Percentiles rank a stretch among this genome's conserved stretches.
Evolutionary conservation across 1,284 basidiomycete genomes (phyloP).

Genomic region (Austroboletus olivaceoglutinosus): DNA sequence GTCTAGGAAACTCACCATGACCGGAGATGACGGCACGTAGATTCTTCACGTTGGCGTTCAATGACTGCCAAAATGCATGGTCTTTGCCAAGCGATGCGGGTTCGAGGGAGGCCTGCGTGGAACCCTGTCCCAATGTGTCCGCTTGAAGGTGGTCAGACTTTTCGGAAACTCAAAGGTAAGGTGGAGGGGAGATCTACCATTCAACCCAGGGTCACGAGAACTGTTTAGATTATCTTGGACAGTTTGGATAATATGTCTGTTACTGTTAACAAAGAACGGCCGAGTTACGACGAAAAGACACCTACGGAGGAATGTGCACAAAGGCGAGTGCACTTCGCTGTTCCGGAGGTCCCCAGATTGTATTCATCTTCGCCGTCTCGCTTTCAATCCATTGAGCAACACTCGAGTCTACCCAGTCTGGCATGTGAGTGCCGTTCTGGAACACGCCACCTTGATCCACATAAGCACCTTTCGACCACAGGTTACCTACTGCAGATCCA

Average conservation of each 20-base stretch:
- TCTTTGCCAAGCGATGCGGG: slow-evolving; percentile 45
- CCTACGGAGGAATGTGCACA: slow-evolving; percentile 67
- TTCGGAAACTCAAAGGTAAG: background rate
- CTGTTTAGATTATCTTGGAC: slow-evolving; percentile 51
- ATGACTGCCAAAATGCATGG: slow-evolving; percentile 56
- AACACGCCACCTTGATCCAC: slow-evolving; percentile 46
- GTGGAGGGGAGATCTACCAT: slow-evolving; percentile 41
- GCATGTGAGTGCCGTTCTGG: slow-evolving; percentile 42
- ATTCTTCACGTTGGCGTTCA: slow-evolving; percentile 60
- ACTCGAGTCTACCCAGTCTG: slow-evolving; percentile 65
- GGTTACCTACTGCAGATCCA: background rate
- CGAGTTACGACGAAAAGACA: background rate
- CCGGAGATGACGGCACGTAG: slow-evolving; percentile 64
- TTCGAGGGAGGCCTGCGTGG: slow-evolving; percentile 52
- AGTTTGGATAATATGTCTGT: slow-evolving; percentile 50
- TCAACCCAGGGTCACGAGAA: slow-evolving; percentile 55
- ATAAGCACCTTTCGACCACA: slow-evolving; percentile 2
- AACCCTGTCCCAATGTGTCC: slow-evolving; percentile 54
- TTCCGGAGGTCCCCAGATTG: slow-evolving; percentile 54
- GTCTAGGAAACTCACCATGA: slow-evolving; percentile 44
- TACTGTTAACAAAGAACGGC: slow-evolving; percentile 1
- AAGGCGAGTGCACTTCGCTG: slow-evolving; percentile 58
- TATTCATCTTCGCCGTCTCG: slow-evolving; percentile 46
- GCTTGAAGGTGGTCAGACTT: slow-evolving; percentile 35
- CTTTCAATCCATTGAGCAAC: slow-evolving; percentile 59